These are phyloP conservation scores for Choiromyces venosus DNA, from an alignment of 495 filamentous ascomycete genomes.

Conservation along the genomic window DNA sequence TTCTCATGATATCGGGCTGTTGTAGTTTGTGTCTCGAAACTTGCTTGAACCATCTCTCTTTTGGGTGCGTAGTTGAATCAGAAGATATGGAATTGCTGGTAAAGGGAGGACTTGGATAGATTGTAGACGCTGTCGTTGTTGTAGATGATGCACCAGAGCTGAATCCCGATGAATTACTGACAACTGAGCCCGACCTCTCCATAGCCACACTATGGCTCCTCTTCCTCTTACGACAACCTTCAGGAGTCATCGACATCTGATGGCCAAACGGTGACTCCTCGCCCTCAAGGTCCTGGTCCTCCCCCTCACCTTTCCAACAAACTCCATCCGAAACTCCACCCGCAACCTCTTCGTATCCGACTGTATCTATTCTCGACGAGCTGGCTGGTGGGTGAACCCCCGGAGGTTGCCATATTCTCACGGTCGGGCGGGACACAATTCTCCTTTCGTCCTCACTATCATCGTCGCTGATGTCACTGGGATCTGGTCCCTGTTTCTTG, in stretches of 20 bases:
- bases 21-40: conserved; percentile 37
- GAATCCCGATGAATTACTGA: conserved; percentile 26
- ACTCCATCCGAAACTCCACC: conserved; percentile 24
- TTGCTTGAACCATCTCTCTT: conserved; percentile 34
- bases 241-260: conserved; percentile 4
- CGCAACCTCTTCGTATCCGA: conserved; percentile 32
- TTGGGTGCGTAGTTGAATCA: conserved; percentile 7
- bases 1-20: conserved; percentile 38
- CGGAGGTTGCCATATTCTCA: conserved; percentile 30
- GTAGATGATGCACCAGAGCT: conserved; percentile 17
- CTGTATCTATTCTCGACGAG: conserved; percentile 33
- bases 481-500: conserved; percentile 19
- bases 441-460: conserved; percentile 26
- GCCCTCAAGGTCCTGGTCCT: conserved; percentile 20
- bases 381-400: conserved; percentile 4
- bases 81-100: not conserved
- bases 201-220: conserved; percentile 20
- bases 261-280: conserved; percentile 13
- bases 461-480: conserved; percentile 25
- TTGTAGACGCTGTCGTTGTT: conserved; percentile 24
- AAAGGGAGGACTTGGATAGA: conserved; percentile 10
- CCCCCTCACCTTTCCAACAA: conserved; percentile 22
- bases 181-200: conserved; percentile 28
- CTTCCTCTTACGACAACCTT: conserved; percentile 17
- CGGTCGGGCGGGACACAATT: conserved; percentile 13